Base-by-base conservation (phyloP, 345 rosid species). In the Alliaria petiolata region DNA sequence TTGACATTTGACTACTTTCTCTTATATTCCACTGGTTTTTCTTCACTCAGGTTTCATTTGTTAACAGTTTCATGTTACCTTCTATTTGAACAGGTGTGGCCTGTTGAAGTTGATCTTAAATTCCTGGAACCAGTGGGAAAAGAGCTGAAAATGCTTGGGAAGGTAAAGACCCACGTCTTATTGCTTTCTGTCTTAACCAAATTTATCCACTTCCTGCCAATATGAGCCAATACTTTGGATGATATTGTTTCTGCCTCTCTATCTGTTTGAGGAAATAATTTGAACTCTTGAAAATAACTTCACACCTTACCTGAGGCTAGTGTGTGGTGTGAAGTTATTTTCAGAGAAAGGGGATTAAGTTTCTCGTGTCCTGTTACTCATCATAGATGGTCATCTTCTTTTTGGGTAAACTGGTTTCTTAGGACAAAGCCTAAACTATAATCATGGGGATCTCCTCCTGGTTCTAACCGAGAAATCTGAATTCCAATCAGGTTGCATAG, bases 41-140 rank as follows among this genome's bases (percentile, higher is more conserved):
- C 4, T 34, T n/a, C 35, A 38, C 28, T 43, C 17, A 33, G 4
- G 22, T 66, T 28, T 51, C 8, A n/a, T 10, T 60, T 66, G 64
- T 59, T 22, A 47, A 34, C n/a, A 5, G 13, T 58, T 15, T 50
- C 1, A 69, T 44, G 8, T 62, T 34, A n/a, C 58, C 33, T 67
- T 79, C 14, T n/a, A 6, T 62, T 14, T 74, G 51, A 10, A 57
- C 75, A 91, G 97, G 91, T 91, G 7, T 93, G 97, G 98, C 98
- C 98, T 2, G 70, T 91, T 75, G 87, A 89, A 13, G 85, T 91
- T 67, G 79, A 91, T 78, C 79, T 89, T 50, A 87, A 83, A 77
- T 91, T 89, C 68, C 43, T 91, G 78, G 92, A 93, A 72, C 98
- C 95, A 4, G 86, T 87, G 39, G 92, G 87, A 42, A 82, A 81